Evolutionary conservation across 2,329 filamentous ascomycete species (phyloP).

Genomic region (Colletotrichum navitas): DNA sequence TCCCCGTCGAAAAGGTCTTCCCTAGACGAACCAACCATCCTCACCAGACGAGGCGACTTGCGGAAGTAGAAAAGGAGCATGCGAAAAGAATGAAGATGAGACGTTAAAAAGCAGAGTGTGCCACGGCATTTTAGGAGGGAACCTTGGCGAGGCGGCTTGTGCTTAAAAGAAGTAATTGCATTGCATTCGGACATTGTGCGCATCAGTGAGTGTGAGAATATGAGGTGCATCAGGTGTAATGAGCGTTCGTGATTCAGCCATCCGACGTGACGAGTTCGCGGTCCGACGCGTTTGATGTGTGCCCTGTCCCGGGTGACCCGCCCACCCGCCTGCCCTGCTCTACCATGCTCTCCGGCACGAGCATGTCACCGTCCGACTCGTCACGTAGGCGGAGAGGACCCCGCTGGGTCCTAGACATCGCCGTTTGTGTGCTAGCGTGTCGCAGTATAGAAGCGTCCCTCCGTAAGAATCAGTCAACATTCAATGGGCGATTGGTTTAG

Average conservation of each 20-base stretch:
- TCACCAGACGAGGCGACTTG: slow-evolving; percentile 34
- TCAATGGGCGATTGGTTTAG: slow-evolving; percentile 41
- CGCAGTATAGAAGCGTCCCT: no score
- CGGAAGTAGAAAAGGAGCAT: slow-evolving; percentile 12
- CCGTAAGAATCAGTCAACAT: no score
- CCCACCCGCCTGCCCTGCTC: neutral
- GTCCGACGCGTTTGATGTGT: slow-evolving; percentile 28
- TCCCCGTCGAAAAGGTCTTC: neutral
- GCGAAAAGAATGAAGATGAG: slow-evolving; percentile 7
- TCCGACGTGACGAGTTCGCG: slow-evolving; percentile 10
- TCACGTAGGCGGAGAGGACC: neutral
- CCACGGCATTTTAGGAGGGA: slow-evolving; percentile 24
- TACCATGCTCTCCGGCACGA: neutral
- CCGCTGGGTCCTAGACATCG: neutral
- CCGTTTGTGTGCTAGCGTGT: neutral
- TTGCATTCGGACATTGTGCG: slow-evolving; percentile 4
- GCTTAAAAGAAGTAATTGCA: slow-evolving; percentile 34
- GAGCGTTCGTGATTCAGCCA: neutral
- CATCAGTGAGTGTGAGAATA: neutral
- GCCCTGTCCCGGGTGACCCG: slow-evolving; percentile 18
- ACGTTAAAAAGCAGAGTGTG: no score
- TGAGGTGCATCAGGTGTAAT: neutral
- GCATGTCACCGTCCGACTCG: neutral
- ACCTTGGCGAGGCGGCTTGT: slow-evolving; percentile 38
- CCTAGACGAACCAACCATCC: slow-evolving; percentile 6